phyloP scores from a whole-genome alignment of 2,329 filamentous ascomycete genomes.

The Pseudocercospora fuligena region DNA sequence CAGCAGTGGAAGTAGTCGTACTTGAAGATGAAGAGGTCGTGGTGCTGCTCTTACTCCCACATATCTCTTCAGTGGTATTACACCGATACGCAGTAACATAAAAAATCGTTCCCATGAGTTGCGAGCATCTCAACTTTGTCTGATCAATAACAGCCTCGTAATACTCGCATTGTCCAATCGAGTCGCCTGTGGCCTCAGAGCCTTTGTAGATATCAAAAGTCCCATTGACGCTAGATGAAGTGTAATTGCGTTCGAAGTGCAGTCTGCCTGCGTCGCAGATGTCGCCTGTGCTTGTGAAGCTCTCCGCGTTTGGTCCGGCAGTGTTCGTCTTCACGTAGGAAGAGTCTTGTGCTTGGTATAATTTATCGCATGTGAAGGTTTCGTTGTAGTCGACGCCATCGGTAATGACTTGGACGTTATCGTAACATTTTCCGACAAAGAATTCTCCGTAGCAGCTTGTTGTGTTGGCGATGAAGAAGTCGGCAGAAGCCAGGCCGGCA shows the following conservation, averaged over 20 bases:
- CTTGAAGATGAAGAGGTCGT: conserved; percentile 9
- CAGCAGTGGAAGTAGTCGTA: not conserved
- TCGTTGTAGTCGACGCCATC: conserved; percentile 17
- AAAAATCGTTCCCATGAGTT: conserved; percentile 20
- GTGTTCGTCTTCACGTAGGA: conserved; percentile 17
- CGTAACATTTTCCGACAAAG: conserved; percentile 16
- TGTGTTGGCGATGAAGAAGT: conserved; percentile 27
- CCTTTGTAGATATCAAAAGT: conserved; percentile 24
- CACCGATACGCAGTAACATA: conserved; percentile 17
- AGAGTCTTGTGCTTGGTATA: conserved; percentile 10
- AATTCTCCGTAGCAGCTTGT: conserved; percentile 25
- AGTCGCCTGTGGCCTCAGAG: conserved; percentile 16
- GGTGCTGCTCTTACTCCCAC: conserved; percentile 4
- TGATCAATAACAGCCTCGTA: conserved; percentile 12
- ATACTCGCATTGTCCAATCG: conserved; percentile 17
- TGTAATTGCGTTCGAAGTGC: conserved; percentile 18
- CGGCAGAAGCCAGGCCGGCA: not conserved
- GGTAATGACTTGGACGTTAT: conserved; percentile 22
- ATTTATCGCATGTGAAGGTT: conserved; percentile 18
- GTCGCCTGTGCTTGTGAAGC: conserved; percentile 21
- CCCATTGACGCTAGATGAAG: conserved; percentile 15
- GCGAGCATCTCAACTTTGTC: conserved; percentile 18
- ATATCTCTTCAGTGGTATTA: conserved; percentile 19
- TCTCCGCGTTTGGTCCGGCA: conserved; percentile 2
- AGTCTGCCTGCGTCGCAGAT: conserved; percentile 20